Conservation (phyloP, 345 rosid genomes). For the Punica granatum region DNA sequence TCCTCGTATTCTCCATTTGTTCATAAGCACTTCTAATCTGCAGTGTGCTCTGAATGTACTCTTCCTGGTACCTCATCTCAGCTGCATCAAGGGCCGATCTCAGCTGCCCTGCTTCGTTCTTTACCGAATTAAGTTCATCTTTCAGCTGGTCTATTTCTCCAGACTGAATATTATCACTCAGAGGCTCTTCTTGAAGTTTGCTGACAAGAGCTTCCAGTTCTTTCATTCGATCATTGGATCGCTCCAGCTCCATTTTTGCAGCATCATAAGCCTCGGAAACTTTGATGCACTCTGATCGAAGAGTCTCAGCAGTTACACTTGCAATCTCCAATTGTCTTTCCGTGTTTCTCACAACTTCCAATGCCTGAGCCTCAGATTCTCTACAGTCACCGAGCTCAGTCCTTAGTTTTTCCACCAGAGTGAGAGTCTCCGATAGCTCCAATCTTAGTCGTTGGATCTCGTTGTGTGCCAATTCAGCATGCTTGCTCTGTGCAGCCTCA, state of each 20-base stretch:
- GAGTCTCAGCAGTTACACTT: conserved; percentile 49
- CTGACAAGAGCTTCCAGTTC: conserved; percentile 60
- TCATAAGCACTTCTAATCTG: conserved; percentile 84
- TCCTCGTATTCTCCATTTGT: conserved; percentile 49
- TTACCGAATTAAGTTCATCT: conserved; percentile 43
- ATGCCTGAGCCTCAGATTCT: conserved; percentile 72
- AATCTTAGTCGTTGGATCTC: conserved; percentile 53
- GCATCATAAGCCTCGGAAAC: conserved; percentile 51
- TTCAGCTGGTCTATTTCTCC: conserved; percentile 37
- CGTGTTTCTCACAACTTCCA: conserved; percentile 43
- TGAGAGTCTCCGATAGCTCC: conserved; percentile 60
- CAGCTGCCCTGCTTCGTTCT: conserved; percentile 52
- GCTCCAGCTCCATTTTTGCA: conserved; percentile 55
- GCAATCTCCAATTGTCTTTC: conserved; percentile 60
- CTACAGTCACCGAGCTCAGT: conserved; percentile 51
- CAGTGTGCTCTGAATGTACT: conserved; percentile 75
- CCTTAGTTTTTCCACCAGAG: conserved; percentile 63
- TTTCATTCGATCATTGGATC: conserved; percentile 45
- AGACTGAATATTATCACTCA: conserved; percentile 17
- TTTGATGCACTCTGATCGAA: conserved; percentile 51
- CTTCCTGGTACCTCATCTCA: conserved; percentile 81
- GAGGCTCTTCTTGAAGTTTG: conserved; percentile 37
- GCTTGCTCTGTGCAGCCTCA: conserved; percentile 49
- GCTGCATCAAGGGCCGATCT: conserved; percentile 62
- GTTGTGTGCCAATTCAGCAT: conserved; percentile 49